Base-by-base conservation (phyloP, 257 asterid genomes). In the Solanum sitiens region DNA sequence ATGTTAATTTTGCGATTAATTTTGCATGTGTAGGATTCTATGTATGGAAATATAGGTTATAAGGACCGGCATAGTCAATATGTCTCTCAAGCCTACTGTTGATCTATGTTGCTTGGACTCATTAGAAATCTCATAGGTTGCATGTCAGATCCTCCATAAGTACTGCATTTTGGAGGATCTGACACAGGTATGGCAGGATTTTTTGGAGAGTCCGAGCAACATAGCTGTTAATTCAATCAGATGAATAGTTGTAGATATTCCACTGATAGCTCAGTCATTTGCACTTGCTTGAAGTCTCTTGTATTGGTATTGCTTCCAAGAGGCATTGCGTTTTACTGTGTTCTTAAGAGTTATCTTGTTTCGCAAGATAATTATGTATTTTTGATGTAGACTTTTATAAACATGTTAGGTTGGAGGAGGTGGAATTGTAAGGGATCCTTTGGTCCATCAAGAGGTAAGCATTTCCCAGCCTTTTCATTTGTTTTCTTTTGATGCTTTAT, bases 381-480 rank as follows among this genome's bases (percentile, higher is more conserved):
- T 80, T 80, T 80, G 68, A 80, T 50, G 85, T 30, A 80, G 44
- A 50, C 70, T 47, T 80, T 20, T 50, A 47, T 80, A 50, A 30
- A 53, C 44, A 80, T 80, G 44, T 89, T 90, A 96, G 99, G 98
- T 96, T 21, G 99, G 99, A 72, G 94, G 98, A 4, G 99, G 98
- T 87, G 98, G 98, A 73, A 95, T 97, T 42, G 98, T 97, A 73
- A 94, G 98, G 91, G 98, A 96, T 88, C 94, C 99, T 23, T 90
- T 85, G 39, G 98, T 96, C 86, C 98, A 96, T 91, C 92, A 93
- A 83, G 98, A 95, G 98, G 99, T 96, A 87, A 16, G 45, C 73
- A 39, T 87, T 84, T 42, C 88, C 86, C 30, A 23, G 67, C 86
- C 80, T 47, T 86, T 33, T 56, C 68, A 35, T 50, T 63, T 18